These are phyloP conservation scores for Porogramme epimiltina DNA, from an alignment of 1,284 basidiomycete species.

Conservation along the genomic window DNA sequence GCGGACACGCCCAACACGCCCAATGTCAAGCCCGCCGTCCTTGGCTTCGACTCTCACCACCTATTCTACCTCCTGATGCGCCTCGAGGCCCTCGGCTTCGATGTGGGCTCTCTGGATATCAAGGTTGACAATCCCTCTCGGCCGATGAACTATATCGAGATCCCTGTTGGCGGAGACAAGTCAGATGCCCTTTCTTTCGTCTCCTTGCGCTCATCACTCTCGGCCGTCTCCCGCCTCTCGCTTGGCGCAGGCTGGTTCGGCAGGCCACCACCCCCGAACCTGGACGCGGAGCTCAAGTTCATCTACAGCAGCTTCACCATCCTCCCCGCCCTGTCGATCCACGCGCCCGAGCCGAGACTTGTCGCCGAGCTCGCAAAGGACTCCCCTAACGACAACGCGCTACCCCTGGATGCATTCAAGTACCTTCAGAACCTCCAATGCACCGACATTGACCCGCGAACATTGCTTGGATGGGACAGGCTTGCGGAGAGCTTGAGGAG, in stretches of 20 bases:
- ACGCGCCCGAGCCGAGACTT: slow-evolving; percentile 59
- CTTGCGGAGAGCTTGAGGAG: slow-evolving; percentile 72
- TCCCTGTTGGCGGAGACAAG: slow-evolving; percentile 57
- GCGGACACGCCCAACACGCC: slow-evolving; percentile 36
- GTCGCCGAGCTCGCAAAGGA: slow-evolving; percentile 76
- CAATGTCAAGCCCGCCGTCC: slow-evolving; percentile 56
- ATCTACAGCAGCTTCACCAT: slow-evolving; percentile 89
- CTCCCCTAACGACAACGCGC: slow-evolving; percentile 70
- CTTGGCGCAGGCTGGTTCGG: slow-evolving; percentile 74
- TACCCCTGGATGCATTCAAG: slow-evolving; percentile 86
- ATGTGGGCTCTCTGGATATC: slow-evolving; percentile 82
- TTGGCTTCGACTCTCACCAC: slow-evolving; percentile 79
- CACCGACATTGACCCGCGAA: slow-evolving; percentile 80
- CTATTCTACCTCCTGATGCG: slow-evolving; percentile 89
- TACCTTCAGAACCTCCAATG: slow-evolving; percentile 77
- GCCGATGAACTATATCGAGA: slow-evolving; percentile 73
- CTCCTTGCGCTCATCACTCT: slow-evolving; percentile 80
- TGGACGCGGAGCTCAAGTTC: slow-evolving; percentile 80
- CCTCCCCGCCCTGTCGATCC: slow-evolving; percentile 74
- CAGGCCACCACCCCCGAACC: slow-evolving; percentile 51
- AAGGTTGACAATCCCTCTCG: slow-evolving; percentile 69
- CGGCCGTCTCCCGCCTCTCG: slow-evolving; percentile 75
- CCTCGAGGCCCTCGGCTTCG: slow-evolving; percentile 76
- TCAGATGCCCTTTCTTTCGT: slow-evolving; percentile 78
- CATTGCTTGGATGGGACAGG: slow-evolving; percentile 84